Evolutionary conservation across 768 basidiomycete genomes (phyloP).

Genomic region (Mycena kentingensis): DNA sequence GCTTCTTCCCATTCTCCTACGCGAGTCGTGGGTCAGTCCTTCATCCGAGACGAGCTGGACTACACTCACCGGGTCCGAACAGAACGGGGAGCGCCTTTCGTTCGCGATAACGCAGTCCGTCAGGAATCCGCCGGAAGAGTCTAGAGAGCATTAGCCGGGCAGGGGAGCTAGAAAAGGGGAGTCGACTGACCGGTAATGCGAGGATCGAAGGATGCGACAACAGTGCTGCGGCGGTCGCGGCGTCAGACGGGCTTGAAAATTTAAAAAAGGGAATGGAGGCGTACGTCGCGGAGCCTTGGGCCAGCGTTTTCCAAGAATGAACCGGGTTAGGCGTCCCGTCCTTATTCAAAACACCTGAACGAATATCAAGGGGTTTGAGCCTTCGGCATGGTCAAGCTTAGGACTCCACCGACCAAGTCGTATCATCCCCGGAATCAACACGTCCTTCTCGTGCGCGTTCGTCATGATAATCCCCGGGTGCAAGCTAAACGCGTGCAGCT

Average conservation of each 20-base stretch:
- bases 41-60: background rate
- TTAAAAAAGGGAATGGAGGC: background rate
- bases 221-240: background rate
- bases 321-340: background rate
- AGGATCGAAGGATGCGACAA: conserved; percentile 3
- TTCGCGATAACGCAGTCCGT: background rate
- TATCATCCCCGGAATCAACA: background rate
- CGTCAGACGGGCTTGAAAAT: background rate
- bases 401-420: background rate
- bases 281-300: conserved; percentile 1
- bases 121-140: background rate
- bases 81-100: background rate
- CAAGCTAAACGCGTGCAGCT: conserved; percentile 4
- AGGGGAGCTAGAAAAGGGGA: background rate
- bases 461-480: conserved; percentile 6
- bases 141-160: background rate
- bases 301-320: background rate
- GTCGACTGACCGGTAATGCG: background rate
- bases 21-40: background rate
- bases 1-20: conserved; percentile 2
- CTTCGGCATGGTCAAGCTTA: background rate
- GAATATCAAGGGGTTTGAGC: background rate
- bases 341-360: background rate
- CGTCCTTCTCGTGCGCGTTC: background rate
- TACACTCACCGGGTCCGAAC: background rate